Percentiles rank a stretch among this genome's conserved stretches.
phyloP scores from a whole-genome alignment of 2,329 filamentous ascomycete genomes.

The Lecanicillium sp. region DNA sequence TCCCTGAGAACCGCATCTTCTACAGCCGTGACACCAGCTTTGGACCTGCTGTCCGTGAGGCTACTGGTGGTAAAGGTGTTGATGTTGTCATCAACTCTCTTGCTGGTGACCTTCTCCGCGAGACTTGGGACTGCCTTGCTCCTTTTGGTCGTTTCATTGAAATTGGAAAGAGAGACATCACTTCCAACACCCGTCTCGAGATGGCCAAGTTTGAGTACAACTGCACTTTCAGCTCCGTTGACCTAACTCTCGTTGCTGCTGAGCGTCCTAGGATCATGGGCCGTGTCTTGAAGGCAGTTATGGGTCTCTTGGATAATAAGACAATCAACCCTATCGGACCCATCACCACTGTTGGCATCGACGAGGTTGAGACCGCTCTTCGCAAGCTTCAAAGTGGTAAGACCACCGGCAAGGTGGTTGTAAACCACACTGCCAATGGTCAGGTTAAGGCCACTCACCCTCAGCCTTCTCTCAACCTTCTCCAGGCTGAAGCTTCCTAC shows the following conservation, averaged over 20 bases:
- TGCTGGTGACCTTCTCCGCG: conserved; percentile 30
- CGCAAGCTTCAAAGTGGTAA: conserved; percentile 26
- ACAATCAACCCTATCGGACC: conserved; percentile 27
- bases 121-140: conserved; percentile 35
- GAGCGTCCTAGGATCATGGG: conserved; percentile 32
- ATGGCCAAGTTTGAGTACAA: conserved; percentile 41
- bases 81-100: conserved; percentile 58
- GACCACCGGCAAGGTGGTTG: conserved; percentile 33
- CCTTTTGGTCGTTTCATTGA: conserved; percentile 38
- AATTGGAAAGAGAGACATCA: conserved; percentile 30
- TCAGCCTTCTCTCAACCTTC: conserved; percentile 15
- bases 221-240: conserved; percentile 36
- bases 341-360: conserved; percentile 25
- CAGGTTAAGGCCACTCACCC: conserved; percentile 28
- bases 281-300: conserved; percentile 27
- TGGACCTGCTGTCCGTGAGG: conserved; percentile 12
- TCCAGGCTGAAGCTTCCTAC: conserved; percentile 36
- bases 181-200: conserved; percentile 33
- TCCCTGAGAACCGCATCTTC: conserved; percentile 24
- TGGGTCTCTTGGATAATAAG: conserved; percentile 23
- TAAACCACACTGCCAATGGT: conserved; percentile 31
- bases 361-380: conserved; percentile 28
- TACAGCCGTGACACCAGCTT: conserved; percentile 18
- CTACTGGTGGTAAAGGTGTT: conserved; percentile 44
- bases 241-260: conserved; percentile 34